phyloP scores from a whole-genome alignment of 2,329 filamentous ascomycete species.

The Diaporthe nobilis region DNA sequence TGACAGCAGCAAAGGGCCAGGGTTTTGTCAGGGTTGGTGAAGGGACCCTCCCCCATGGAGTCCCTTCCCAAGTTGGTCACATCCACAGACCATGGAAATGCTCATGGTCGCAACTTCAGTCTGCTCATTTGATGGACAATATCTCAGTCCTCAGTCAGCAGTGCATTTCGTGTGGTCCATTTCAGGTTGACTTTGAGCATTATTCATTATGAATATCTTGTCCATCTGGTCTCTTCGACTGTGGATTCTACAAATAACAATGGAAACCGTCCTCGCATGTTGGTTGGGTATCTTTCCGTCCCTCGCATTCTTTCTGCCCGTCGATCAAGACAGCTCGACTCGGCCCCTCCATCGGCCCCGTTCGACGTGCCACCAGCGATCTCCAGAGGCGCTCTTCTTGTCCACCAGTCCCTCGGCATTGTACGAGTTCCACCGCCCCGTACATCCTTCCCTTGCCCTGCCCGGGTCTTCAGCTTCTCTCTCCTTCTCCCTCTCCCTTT shows the following conservation, averaged over 20 bases:
- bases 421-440: conserved; percentile 53
- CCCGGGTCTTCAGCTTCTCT: conserved; percentile 22
- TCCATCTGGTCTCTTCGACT: not conserved
- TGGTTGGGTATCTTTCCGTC: conserved; percentile 6
- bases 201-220: conserved; percentile 25
- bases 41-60: not conserved
- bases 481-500: conserved; percentile 10
- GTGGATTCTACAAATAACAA: conserved; percentile 1
- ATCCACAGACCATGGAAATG: not conserved
- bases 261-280: not conserved
- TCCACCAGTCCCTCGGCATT: conserved; percentile 44
- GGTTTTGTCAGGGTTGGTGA: not conserved
- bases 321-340: conserved; percentile 47
- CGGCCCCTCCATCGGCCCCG: conserved; percentile 50
- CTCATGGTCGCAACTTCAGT: not conserved
- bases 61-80: not conserved
- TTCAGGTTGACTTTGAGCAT: not conserved
- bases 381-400: conserved; percentile 49
- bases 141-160: not conserved
- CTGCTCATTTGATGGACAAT: too few species aligned
- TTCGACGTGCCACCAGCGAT: conserved; percentile 54
- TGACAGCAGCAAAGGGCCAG: not conserved
- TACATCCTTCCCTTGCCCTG: conserved; percentile 49
- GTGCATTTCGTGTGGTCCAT: not conserved
- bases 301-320: not conserved